These are phyloP conservation scores for Urochloa ruziziensis DNA, from an alignment of 176 grass and related monocot species.

Conservation along the genomic window DNA sequence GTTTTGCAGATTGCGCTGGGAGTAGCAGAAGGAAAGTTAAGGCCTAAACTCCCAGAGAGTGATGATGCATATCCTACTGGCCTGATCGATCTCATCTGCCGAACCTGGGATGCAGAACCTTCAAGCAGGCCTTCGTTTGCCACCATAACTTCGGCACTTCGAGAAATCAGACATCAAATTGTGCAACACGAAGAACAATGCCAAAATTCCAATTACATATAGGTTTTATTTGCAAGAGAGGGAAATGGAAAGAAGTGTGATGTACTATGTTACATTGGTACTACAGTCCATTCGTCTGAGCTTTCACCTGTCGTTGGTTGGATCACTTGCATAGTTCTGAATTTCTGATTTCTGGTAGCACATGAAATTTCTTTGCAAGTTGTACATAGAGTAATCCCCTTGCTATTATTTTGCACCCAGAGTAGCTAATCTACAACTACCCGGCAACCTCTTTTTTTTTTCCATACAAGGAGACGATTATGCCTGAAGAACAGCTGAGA, in stretches of 20 bases:
- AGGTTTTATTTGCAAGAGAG: not conserved
- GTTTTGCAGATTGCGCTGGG: constrained; percentile 53
- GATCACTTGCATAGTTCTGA: not conserved
- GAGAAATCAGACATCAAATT: constrained; percentile 10
- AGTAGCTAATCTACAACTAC: not conserved
- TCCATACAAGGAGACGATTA: not conserved
- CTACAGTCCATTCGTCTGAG: not conserved
- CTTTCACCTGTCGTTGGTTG: not conserved
- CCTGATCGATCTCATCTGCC: constrained; percentile 45
- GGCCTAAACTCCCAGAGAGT: constrained; percentile 32
- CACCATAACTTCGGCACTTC: constrained; percentile 28
- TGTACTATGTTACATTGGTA: not conserved
- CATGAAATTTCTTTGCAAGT: not conserved
- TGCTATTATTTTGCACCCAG: not conserved
- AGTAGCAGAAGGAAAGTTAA: constrained; percentile 50
- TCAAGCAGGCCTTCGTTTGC: constrained; percentile 47
- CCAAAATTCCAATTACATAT: not conserved
- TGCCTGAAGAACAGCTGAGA: not conserved
- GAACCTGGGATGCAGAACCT: constrained; percentile 40
- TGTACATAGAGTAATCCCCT: not conserved
- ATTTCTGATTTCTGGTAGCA: not conserved
- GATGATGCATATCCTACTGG: not conserved
- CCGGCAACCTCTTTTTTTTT: not conserved
- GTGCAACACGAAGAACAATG: not conserved
- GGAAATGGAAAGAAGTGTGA: not conserved